Evolutionary conservation across 2,329 filamentous ascomycete species (phyloP), one percentile per base, ranked within the genome.

Genomic region (Didymella exigua): DNA sequence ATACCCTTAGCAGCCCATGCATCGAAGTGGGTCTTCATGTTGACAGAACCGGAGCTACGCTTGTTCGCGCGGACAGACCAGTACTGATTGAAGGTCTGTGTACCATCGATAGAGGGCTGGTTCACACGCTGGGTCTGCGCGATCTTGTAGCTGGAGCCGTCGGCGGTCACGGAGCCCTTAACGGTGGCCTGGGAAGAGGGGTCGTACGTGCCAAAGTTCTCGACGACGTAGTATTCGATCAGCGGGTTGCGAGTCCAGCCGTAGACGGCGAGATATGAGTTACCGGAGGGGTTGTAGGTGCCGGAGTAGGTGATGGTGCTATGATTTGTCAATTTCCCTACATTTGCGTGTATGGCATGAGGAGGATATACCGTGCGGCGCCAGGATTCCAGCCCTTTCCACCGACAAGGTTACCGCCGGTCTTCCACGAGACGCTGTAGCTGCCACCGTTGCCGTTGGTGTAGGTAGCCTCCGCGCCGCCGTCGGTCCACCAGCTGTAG

Each of bases 401-500:
- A 54, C 76, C 81, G 27, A 84, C 82, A 40, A 84, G 81, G 75
- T 85, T 83, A 29, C 81, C 82, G 61, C 77, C 80, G 29, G 72
- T 75, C 44, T 73, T 71, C 83, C 83, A 86, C 4, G 47, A 73
- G 6, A 82, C 74, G 58, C 75, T 79, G 76, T 84, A 85, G 56
- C 71, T 68, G 21, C 84, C 83, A 18, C 71, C 79, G 4, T 71
- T 69, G 18, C 77, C 79, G 71, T 85, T 86, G 66, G 79, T 83
- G 75, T 86, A 86, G 33, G 75, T 80, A 7, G 82, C 80, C 36
- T 73, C 67, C 31, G 75, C 78, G n/a, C 71, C 75, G 26, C 80
- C 79, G 55, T 86, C 83, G 50, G 79, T 84, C 82, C 82, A 87
- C 76, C 79, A 86, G 8, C 81, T 84, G 72, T 83, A 86, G 76